Percentiles rank a stretch among this genome's conserved stretches.
These are phyloP conservation scores for Bryopsis sp. DNA, from an alignment of 139 green algal genomes.

Conservation along the genomic window DNA sequence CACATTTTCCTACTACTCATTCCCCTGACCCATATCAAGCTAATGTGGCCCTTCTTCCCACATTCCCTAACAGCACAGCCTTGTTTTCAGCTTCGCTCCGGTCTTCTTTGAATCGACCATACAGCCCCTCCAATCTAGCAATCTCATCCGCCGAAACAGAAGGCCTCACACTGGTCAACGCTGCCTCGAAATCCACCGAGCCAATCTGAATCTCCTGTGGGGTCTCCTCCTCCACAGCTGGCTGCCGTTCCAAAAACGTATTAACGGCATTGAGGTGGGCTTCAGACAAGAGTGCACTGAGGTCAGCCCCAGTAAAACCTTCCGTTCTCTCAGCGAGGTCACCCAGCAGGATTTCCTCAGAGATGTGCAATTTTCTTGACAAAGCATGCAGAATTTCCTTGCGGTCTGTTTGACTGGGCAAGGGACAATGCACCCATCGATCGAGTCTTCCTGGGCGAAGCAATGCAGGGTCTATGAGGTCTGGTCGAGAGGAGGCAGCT, in stretches of 20 bases:
- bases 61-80: too few species aligned
- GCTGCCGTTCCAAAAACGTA: neutral
- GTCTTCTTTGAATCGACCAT: too few species aligned
- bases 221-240: too few species aligned
- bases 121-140: too few species aligned
- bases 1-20: too few species aligned
- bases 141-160: too few species aligned
- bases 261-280: constrained; percentile 3
- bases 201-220: too few species aligned
- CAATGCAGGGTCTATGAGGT: constrained; percentile 87
- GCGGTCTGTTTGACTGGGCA: constrained; percentile 83
- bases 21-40: too few species aligned
- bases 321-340: constrained; percentile 44
- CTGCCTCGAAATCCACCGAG: too few species aligned
- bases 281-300: constrained; percentile 88
- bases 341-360: constrained; percentile 84
- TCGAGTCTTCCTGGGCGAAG: constrained; percentile 79
- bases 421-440: constrained; percentile 86
- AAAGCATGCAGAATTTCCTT: constrained; percentile 88
- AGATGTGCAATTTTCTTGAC: constrained; percentile 91
- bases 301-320: constrained; percentile 87
- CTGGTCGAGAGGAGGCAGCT: constrained; percentile 81
- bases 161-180: too few species aligned
- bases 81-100: too few species aligned
- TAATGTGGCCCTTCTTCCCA: too few species aligned